Conservation (phyloP, 371 early-diverging fungal species). For the Mortierella sp. region DNA sequence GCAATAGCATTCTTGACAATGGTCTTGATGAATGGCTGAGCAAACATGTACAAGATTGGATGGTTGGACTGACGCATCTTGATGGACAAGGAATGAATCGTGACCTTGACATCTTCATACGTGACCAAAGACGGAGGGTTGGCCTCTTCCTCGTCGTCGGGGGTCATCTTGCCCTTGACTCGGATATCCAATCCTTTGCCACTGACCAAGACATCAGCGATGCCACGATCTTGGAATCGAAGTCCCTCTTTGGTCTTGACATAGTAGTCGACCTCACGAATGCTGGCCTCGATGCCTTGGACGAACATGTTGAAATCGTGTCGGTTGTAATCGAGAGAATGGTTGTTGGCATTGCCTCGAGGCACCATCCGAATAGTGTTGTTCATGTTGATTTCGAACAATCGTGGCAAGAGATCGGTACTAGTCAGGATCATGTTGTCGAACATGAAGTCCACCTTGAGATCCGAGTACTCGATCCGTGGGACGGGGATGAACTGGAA, state of each 20-base stretch:
- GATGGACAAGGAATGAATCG: conserved; percentile 53
- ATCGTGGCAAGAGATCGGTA: conserved; percentile 66
- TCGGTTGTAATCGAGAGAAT: conserved; percentile 49
- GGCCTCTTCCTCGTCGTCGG: conserved; percentile 14
- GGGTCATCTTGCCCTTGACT: conserved; percentile 52
- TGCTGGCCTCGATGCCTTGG: conserved; percentile 57
- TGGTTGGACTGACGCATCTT: conserved; percentile 42
- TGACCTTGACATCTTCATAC: conserved; percentile 62
- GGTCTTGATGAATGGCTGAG: conserved; percentile 61
- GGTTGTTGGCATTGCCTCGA: conserved; percentile 17
- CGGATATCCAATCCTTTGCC: conserved; percentile 62
- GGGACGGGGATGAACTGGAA: conserved; percentile 73
- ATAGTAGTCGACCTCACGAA: conserved; percentile 65
- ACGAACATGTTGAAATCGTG: conserved; percentile 54
- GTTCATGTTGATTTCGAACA: conserved; percentile 65
- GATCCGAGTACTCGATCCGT: conserved; percentile 68
- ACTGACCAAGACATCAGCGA: conserved; percentile 62
- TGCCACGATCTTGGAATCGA: conserved; percentile 65
- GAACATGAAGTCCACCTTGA: conserved; percentile 64
- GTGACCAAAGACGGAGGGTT: conserved; percentile 53
- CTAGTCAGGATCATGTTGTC: conserved; percentile 69
- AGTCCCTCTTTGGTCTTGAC: conserved; percentile 69
- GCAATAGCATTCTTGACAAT: conserved; percentile 61
- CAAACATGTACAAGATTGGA: conserved; percentile 55
- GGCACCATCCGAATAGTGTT: conserved; percentile 24